These are phyloP conservation scores for Gracilariopsis chorda DNA, from an alignment of 23 red algal genomes.

Conservation along the genomic window DNA sequence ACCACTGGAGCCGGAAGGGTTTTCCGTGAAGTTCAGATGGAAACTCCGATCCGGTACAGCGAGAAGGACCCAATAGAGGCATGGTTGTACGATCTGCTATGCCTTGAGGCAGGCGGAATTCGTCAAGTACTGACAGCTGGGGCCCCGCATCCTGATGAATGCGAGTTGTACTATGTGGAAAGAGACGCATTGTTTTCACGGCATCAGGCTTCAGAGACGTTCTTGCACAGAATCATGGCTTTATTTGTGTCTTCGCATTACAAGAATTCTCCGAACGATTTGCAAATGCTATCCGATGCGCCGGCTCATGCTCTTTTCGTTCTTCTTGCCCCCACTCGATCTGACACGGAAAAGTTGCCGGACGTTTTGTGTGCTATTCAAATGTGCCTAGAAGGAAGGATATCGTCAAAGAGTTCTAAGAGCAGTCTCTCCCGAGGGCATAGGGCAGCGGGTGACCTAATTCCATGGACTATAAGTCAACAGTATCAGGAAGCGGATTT, in stretches of 20 bases:
- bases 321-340: slow-evolving; percentile 75
- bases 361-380: slow-evolving; percentile 92
- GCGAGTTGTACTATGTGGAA: slow-evolving; percentile 86
- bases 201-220: slow-evolving; percentile 83
- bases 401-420: slow-evolving; percentile 60
- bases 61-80: slow-evolving; percentile 87
- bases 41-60: slow-evolving; percentile 87
- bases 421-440: slow-evolving; percentile 63
- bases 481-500: slow-evolving; percentile 96
- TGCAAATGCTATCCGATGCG: slow-evolving; percentile 94
- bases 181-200: slow-evolving; percentile 87
- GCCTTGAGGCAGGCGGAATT: slow-evolving; percentile 75
- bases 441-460: slow-evolving; percentile 87
- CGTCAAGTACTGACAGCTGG: slow-evolving; percentile 50
- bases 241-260: slow-evolving; percentile 97
- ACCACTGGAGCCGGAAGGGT: slow-evolving; percentile 51
- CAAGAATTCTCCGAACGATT: slow-evolving; percentile 98
- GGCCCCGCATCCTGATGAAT: slow-evolving; percentile 83
- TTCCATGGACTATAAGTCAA: slow-evolving; percentile 96
- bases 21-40: slow-evolving; percentile 87
- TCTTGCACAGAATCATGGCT: slow-evolving; percentile 83
- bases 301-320: slow-evolving; percentile 92
- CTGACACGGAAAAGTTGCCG: slow-evolving; percentile 68
- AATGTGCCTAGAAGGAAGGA: slow-evolving; percentile 89
- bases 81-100: slow-evolving; percentile 95